These are phyloP conservation scores for Fusarium tricinctum DNA, from an alignment of 2,329 filamentous ascomycete species.

Conservation along the genomic window DNA sequence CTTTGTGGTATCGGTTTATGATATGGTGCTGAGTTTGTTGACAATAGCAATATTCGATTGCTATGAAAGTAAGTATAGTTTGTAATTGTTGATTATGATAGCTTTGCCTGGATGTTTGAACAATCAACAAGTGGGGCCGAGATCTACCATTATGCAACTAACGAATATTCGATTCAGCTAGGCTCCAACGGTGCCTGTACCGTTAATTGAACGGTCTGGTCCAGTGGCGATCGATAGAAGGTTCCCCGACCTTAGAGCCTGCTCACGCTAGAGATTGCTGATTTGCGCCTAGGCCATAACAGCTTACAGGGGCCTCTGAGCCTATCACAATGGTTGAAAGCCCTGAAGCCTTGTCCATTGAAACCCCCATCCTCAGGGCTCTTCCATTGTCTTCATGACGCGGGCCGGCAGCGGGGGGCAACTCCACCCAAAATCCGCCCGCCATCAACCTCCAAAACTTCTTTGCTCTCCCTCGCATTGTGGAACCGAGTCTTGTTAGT, in stretches of 20 bases:
- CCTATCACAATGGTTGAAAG: constrained; percentile 34
- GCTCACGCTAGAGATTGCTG: constrained; percentile 47
- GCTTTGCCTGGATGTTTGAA: not conserved
- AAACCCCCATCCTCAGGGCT: constrained; percentile 6
- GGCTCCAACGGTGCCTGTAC: not conserved
- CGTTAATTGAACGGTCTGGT: constrained; percentile 2
- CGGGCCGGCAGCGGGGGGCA: constrained; percentile 44
- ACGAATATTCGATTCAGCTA: constrained; percentile 16
- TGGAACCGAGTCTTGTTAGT: constrained; percentile 39
- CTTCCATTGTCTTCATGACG: constrained; percentile 37
- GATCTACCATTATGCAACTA: constrained; percentile 46
- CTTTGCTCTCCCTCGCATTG: constrained; percentile 42
- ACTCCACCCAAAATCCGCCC: constrained; percentile 46
- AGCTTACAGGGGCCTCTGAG: constrained; percentile 27
- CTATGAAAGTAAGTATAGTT: not conserved
- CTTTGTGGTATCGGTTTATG: not conserved
- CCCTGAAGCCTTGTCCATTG: constrained; percentile 35
- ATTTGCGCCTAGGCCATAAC: constrained; percentile 28
- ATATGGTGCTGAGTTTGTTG: not conserved
- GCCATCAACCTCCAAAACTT: constrained; percentile 45
- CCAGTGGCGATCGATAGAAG: constrained; percentile 45
- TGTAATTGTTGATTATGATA: constrained; percentile 4
- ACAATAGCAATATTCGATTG: not conserved
- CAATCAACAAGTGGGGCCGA: constrained; percentile 26
- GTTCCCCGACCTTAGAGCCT: constrained; percentile 34